Evolutionary conservation across 2,329 filamentous ascomycete genomes (phyloP), one percentile per base, ranked within the genome.

Genomic region (Sporothrix inflata): DNA sequence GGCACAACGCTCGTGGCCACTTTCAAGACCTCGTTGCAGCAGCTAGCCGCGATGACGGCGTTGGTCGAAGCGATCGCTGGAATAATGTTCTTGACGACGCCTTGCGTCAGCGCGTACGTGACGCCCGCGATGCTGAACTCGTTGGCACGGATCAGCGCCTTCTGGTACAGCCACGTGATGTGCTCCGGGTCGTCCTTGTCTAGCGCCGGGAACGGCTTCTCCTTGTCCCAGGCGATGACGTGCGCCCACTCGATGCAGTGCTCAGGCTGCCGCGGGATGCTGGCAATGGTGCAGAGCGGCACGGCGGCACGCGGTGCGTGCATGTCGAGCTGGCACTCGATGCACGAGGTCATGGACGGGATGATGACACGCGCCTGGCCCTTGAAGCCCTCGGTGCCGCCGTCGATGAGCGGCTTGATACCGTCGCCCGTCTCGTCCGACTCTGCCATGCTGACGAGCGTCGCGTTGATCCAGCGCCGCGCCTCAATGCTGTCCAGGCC

Each of bases 191-290:
- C 94, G 81, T 99, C 97, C 77, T 94, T 98, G 82, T 99, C 96
- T 65, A 99, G 91, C 47, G 88, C 87, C 21, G 94, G 90, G 76
- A 95, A 97, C 75, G 92, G 92, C 79, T 92, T 91, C 78, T 94
- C 90, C 76, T 92, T 88, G 74, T 97, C 94, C 96, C 96, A 99
- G 53, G 96, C 96, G 75, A 99, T 98, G 78, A 98, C 92, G 80
- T 98, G 95, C 0, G 96, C 97, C 96, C 96, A 99, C 83, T 99
- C 96, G 78, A 99, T 93, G 80, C 96, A 99, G 83, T 99, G 96
- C 80, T 98, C 94, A 0, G 96, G 96, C 79, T 99, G 96, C 16
- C 96, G 92, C 11, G 96, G 96, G 76, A 99, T 98, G 21, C 94
- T 97, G 19, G 96, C 96, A 72, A 99, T 90, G 3, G 96, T 99